These are phyloP conservation scores for Cryptosporidium sp. DNA, from an alignment of 169 alveolate species.

Conservation along the genomic window DNA sequence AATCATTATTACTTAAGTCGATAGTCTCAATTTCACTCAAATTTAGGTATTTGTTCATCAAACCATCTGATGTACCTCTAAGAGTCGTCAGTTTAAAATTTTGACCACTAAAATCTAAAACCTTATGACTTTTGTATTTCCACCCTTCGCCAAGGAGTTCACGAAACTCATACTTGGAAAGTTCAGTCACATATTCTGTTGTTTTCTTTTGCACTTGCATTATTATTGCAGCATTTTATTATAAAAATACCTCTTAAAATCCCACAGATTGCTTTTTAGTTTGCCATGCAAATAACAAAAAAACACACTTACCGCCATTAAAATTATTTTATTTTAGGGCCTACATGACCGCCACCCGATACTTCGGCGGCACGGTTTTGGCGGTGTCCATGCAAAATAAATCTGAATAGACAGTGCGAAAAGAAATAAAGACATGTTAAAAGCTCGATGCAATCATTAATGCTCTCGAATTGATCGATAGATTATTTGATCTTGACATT, in stretches of 20 bases:
- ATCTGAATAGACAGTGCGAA: conserved; percentile 36
- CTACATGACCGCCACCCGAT: background rate
- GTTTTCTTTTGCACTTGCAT: background rate
- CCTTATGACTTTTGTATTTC: conserved; percentile 35
- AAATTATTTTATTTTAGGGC: too few species aligned
- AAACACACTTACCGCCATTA: background rate
- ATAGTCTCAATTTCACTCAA: conserved; percentile 26
- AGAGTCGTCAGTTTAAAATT: conserved; percentile 32
- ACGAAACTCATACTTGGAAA: conserved; percentile 28
- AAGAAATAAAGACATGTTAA: background rate
- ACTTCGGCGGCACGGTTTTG: background rate
- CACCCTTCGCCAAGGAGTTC: conserved; percentile 48
- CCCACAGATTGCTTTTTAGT: background rate
- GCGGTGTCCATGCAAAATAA: conserved; percentile 28
- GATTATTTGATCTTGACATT: background rate
- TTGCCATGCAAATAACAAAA: conserved; percentile 5
- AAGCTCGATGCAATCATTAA: background rate
- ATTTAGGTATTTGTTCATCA: conserved; percentile 31
- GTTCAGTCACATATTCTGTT: background rate
- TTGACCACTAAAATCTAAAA: conserved; percentile 68
- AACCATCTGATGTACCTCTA: conserved; percentile 27
- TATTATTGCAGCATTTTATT: background rate
- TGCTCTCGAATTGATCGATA: background rate
- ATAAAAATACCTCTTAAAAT: background rate
- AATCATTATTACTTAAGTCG: conserved; percentile 41